These are phyloP conservation scores for Wickerhamiella azyma DNA, from an alignment of 805 yeast genomes.

Conservation along the genomic window DNA sequence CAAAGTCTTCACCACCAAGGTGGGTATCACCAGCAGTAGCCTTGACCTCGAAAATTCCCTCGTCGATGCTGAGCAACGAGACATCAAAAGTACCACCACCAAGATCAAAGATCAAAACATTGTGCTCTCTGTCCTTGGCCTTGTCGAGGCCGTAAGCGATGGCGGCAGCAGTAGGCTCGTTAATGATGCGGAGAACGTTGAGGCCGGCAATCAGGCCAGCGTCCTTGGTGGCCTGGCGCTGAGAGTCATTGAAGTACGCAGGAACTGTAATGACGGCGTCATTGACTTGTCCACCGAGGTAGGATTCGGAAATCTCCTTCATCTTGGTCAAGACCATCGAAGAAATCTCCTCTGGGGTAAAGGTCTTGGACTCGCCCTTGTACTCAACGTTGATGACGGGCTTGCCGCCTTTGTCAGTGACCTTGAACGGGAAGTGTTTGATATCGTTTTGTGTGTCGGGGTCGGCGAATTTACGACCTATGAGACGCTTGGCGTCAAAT, in stretches of 20 bases:
- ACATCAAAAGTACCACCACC: constrained; percentile 99
- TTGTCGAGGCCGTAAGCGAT: constrained; percentile 87
- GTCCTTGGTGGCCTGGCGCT: constrained; percentile 96
- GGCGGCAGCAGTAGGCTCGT: constrained; percentile 98
- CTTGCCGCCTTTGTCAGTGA: constrained; percentile 66
- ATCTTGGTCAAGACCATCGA: constrained; percentile 85
- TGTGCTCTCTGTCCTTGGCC: constrained; percentile 61
- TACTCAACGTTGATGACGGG: constrained; percentile 78
- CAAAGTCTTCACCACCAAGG: constrained; percentile 99
- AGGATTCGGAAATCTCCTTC: constrained; percentile 89
- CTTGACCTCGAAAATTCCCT: constrained; percentile 93
- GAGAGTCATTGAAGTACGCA: constrained; percentile 94
- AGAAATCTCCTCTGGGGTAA: constrained; percentile 90
- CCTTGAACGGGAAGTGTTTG: constrained; percentile 81
- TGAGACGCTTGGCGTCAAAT: constrained; percentile 90
- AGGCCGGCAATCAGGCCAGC: constrained; percentile 95
- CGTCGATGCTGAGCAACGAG: constrained; percentile 81
- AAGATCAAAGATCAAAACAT: constrained; percentile 84
- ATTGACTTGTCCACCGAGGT: constrained; percentile 67
- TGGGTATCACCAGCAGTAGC: constrained; percentile 87
- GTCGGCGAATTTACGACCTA: constrained; percentile 72
- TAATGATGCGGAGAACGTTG: constrained; percentile 85
- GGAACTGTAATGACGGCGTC: constrained; percentile 96
- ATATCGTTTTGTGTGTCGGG: constrained; percentile 65
- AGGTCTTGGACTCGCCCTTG: constrained; percentile 74